These are phyloP conservation scores for Medicago arabica DNA, from an alignment of 306 rosid genomes.

Conservation along the genomic window DNA sequence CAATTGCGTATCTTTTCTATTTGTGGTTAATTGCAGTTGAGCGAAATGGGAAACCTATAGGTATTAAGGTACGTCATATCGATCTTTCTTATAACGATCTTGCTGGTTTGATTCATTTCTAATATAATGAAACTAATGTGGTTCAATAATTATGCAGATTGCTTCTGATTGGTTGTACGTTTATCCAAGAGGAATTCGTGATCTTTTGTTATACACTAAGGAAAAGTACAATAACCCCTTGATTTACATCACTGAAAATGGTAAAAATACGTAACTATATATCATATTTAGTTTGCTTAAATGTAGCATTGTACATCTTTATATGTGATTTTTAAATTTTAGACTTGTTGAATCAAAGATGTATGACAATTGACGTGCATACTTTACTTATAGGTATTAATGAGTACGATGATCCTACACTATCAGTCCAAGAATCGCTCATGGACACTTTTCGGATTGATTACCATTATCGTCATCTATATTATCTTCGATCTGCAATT, in stretches of 20 bases:
- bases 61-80: slow-evolving; percentile 23
- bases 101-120: neutral
- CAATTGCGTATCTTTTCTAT: neutral
- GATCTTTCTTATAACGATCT: neutral
- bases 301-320: neutral
- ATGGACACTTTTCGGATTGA: slow-evolving; percentile 56
- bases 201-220: slow-evolving; percentile 52
- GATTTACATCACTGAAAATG: slow-evolving; percentile 71
- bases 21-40: slow-evolving; percentile 40
- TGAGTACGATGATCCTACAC: slow-evolving; percentile 50
- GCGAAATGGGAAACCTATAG: slow-evolving; percentile 42
- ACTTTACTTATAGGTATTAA: slow-evolving; percentile 50
- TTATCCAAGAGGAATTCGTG: slow-evolving; percentile 61
- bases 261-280: slow-evolving; percentile 33
- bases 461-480: slow-evolving; percentile 56
- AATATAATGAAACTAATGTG: neutral
- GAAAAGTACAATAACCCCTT: slow-evolving; percentile 55
- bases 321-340: neutral
- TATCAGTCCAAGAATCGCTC: slow-evolving; percentile 51
- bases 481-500: slow-evolving; percentile 53
- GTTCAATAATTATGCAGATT: slow-evolving; percentile 34
- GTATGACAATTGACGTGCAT: neutral
- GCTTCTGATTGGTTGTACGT: slow-evolving; percentile 57
- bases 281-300: neutral
- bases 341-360: neutral